These are phyloP conservation scores for Phallus indusiatus DNA, from an alignment of 768 basidiomycete species.

Conservation along the genomic window DNA sequence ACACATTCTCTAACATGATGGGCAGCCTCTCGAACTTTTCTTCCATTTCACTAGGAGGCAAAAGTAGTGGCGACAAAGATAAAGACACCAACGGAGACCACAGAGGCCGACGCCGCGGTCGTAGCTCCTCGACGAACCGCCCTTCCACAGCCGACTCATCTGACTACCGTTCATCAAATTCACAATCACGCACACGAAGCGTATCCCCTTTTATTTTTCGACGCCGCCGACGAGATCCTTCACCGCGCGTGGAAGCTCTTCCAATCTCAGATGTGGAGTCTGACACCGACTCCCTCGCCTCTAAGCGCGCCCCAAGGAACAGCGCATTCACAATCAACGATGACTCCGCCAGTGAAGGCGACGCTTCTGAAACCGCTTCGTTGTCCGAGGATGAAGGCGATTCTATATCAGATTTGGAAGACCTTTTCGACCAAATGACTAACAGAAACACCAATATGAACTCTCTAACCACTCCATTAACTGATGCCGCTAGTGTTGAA, in stretches of 20 bases:
- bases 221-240: conserved; percentile 48
- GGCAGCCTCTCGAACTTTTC: conserved; percentile 58
- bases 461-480: conserved; percentile 35
- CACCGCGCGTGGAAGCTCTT: conserved; percentile 40
- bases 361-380: conserved; percentile 43
- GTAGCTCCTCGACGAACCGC: conserved; percentile 26
- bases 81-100: conserved; percentile 25
- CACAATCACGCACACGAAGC: conserved; percentile 54
- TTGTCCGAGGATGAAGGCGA: conserved; percentile 43
- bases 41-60: conserved; percentile 34
- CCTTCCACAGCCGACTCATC: conserved; percentile 34
- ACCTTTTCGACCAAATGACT: conserved; percentile 68
- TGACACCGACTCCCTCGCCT: conserved; percentile 33
- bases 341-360: conserved; percentile 57
- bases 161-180: conserved; percentile 17
- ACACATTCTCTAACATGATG: conserved; percentile 62
- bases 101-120: conserved; percentile 46
- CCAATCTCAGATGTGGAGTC: conserved; percentile 55
- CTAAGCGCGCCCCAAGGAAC: conserved; percentile 40
- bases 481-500: conserved; percentile 38
- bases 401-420: conserved; percentile 12
- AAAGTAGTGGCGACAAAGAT: conserved; percentile 18
- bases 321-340: conserved; percentile 27
- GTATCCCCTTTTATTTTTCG: conserved; percentile 75
- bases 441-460: conserved; percentile 86